phyloP scores from a whole-genome alignment of 768 basidiomycete species.

The Flagelloscypha sp. region DNA sequence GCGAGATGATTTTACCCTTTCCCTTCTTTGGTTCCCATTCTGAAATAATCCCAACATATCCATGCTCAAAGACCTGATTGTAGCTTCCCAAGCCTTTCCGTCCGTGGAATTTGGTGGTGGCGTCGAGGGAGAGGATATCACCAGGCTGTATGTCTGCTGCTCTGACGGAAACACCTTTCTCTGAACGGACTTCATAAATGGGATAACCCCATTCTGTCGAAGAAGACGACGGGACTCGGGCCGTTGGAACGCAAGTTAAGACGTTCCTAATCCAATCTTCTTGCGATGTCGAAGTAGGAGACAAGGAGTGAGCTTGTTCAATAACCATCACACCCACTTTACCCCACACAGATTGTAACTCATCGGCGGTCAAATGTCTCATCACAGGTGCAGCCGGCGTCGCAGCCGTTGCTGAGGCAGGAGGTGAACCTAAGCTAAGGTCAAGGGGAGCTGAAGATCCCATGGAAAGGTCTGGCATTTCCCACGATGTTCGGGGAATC shows the following conservation, averaged over 20 bases:
- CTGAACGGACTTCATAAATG: conserved; percentile 69
- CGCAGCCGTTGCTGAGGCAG: too few species aligned
- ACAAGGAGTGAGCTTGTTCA: conserved; percentile 57
- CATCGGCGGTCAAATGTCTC: conserved; percentile 43
- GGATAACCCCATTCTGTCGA: conserved; percentile 62
- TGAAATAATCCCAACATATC: conserved; percentile 62
- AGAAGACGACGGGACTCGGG: conserved; percentile 29
- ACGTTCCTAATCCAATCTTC: conserved; percentile 68
- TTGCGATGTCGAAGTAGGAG: conserved; percentile 74
- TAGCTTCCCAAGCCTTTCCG: conserved; percentile 75
- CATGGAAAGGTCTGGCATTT: conserved; percentile 43
- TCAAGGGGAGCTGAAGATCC: too few species aligned
- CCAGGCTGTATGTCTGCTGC: conserved; percentile 80
- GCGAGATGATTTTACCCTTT: conserved; percentile 12
- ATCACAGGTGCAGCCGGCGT: conserved; percentile 20
- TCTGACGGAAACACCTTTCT: conserved; percentile 58
- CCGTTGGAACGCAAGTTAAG: conserved; percentile 58
- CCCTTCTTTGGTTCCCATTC: conserved; percentile 86
- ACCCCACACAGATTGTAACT: conserved; percentile 62
- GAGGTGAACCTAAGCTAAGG: too few species aligned
- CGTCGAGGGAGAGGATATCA: conserved; percentile 74
- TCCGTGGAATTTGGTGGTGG: conserved; percentile 65
- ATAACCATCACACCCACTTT: conserved; percentile 69
- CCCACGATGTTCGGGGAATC: too few species aligned
- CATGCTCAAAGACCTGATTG: conserved; percentile 43